These are phyloP conservation scores for Tylopilus cervinicoccineus DNA, from an alignment of 768 basidiomycete genomes.

Conservation along the genomic window DNA sequence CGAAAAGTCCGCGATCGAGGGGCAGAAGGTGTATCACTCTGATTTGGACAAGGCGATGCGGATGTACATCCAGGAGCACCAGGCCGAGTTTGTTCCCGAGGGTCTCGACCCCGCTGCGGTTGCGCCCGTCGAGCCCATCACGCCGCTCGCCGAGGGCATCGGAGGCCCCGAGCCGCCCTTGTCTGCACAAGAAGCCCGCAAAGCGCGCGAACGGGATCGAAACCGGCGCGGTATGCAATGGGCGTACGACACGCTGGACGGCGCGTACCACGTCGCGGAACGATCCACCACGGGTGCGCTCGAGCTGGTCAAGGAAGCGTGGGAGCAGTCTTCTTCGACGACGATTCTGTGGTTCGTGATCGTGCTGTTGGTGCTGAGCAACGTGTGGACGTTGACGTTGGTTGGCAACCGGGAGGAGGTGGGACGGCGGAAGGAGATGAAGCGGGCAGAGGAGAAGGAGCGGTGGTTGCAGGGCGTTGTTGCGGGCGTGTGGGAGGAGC, in stretches of 20 bases:
- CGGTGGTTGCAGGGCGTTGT: conserved; percentile 73
- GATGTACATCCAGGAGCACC: conserved; percentile 83
- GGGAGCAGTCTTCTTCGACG: conserved; percentile 72
- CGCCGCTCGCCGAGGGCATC: conserved; percentile 15
- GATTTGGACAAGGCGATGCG: conserved; percentile 86
- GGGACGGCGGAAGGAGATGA: conserved; percentile 43
- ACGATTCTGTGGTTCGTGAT: conserved; percentile 74
- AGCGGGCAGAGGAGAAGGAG: conserved; percentile 63
- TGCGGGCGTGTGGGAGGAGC: conserved; percentile 68
- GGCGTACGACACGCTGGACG: conserved; percentile 85
- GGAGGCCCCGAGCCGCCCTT: conserved; percentile 7
- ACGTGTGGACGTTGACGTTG: conserved; percentile 62
- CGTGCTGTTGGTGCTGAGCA: conserved; percentile 67
- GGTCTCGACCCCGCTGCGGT: conserved; percentile 62
- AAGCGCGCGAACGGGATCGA: conserved; percentile 64
- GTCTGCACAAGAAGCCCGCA: conserved; percentile 24
- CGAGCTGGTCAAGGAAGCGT: conserved; percentile 74
- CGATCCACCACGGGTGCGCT: conserved; percentile 68
- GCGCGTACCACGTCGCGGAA: conserved; percentile 65
- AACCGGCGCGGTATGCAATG: conserved; percentile 75
- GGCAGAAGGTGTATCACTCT: conserved; percentile 81
- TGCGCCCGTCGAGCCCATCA: conserved; percentile 42
- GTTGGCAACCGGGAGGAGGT: conserved; percentile 46
- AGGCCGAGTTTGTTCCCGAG: conserved; percentile 83
- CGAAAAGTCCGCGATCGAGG: conserved; percentile 85